phyloP scores from a whole-genome alignment of 2,329 filamentous ascomycete genomes.

The Dothistroma septosporum region DNA sequence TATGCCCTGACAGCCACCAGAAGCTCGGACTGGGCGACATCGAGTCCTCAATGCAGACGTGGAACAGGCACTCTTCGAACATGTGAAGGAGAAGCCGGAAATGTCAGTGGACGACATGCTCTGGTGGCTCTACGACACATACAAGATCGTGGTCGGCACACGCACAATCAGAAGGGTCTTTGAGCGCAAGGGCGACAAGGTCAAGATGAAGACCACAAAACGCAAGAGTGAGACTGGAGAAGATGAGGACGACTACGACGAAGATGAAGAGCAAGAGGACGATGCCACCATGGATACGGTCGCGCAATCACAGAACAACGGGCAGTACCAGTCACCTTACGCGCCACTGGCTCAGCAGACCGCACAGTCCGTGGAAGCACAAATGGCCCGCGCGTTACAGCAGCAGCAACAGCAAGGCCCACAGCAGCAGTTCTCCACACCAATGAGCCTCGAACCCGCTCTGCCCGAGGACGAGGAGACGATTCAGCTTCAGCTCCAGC shows the following conservation, averaged over 20 bases:
- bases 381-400: slow-evolving; percentile 27
- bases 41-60: slow-evolving; percentile 35
- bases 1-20: slow-evolving; percentile 26
- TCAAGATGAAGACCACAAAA: slow-evolving; percentile 19
- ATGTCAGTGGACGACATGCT: slow-evolving; percentile 38
- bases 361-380: slow-evolving; percentile 27
- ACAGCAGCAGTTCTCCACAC: slow-evolving; percentile 21
- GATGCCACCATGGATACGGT: slow-evolving; percentile 7
- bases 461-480: slow-evolving; percentile 36
- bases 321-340: slow-evolving; percentile 34
- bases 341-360: slow-evolving; percentile 30
- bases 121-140: slow-evolving; percentile 38
- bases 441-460: slow-evolving; percentile 23
- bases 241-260: slow-evolving; percentile 24
- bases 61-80: slow-evolving; percentile 35
- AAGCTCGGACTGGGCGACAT: slow-evolving; percentile 36
- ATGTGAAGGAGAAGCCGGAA: slow-evolving; percentile 34
- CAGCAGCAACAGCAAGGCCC: slow-evolving; percentile 17
- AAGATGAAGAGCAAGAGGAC: slow-evolving; percentile 20
- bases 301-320: slow-evolving; percentile 9
- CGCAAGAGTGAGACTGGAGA: slow-evolving; percentile 21
- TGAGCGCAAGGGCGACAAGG: slow-evolving; percentile 36
- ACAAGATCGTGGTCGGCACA: slow-evolving; percentile 37
- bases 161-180: slow-evolving; percentile 37
- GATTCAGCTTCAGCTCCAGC: slow-evolving; percentile 34